Evolutionary conservation across 2,329 filamentous ascomycete genomes (phyloP), one percentile per base, ranked within the genome.

Genomic region (Aureobasidium leucospermi): DNA sequence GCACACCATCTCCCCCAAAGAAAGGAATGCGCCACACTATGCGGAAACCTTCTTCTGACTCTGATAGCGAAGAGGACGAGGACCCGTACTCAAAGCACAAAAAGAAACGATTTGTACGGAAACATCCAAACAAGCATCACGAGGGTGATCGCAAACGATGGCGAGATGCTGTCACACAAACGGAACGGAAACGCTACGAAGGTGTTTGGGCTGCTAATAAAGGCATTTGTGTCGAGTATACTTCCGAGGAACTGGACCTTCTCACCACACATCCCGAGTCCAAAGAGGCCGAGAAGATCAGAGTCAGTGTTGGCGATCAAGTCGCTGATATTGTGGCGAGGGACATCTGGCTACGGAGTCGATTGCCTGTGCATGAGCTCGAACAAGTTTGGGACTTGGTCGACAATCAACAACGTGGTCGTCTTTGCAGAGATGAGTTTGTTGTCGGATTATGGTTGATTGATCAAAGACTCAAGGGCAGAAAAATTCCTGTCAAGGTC

Each of bases 181-280:
- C 83, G 5, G 88, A 94, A 68, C 78, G 87, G n/a, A 88, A 88
- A 67, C 81, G 89, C 1, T 94, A 94, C 71, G 89, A 93, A 71
- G 89, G 87, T 2, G 82, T 94, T 1, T 94, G 89, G 88, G 89
- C 89, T 1, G 89, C 88, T 43, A 94, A 94, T 67, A 83, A 85
- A 51, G 89, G 89, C 0, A 61, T 84, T 0, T 65, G 71, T 48
- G 67, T 71, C 29, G 63, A 70, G 10, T 67, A 69, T 53, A 67
- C 67, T 8, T 46, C 58, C 13, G 13, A 38, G 36, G 63, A 56
- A 42, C 60, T 19, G 52, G 52, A 6, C 52, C 61, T 16, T 51
- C 52, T 29, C 64, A 68, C 15, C 59, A 15, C 46, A 19, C 48
- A 46, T 28, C 61, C 59, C 3, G 41, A 58, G 15, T 29, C 23